Conservation (phyloP, 495 filamentous ascomycete species). For the Astrothelium macrocarpum region DNA sequence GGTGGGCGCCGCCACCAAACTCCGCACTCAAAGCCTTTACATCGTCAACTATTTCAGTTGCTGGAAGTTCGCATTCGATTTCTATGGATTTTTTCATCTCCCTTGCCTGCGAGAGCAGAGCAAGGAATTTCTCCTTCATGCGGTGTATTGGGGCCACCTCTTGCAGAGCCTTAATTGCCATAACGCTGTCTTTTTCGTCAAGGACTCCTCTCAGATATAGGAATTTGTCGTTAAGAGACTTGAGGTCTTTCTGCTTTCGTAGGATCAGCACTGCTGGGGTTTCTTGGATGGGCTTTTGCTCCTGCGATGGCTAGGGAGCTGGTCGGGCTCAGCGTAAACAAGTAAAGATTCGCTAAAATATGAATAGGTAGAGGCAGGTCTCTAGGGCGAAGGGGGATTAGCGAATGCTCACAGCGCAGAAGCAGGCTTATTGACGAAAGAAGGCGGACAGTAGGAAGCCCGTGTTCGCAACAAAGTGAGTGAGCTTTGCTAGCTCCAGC, state of each 20-base stretch:
- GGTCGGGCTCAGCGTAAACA: no score
- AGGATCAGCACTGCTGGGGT: no score
- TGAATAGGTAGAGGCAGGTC: no score
- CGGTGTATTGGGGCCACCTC: background rate
- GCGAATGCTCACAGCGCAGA: no score
- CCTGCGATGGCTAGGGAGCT: no score
- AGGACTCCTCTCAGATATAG: no score
- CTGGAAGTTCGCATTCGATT: conserved; percentile 70
- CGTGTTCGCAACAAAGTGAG: no score
- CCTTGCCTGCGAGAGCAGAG: conserved; percentile 55
- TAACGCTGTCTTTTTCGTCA: background rate
- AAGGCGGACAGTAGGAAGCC: background rate
- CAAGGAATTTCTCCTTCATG: conserved; percentile 35
- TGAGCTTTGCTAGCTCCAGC: background rate
- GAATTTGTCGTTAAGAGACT: no score
- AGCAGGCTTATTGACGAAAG: background rate
- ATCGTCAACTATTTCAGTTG: conserved; percentile 41
- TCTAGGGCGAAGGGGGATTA: no score
- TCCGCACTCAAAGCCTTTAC: conserved; percentile 36
- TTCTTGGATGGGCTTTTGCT: no score
- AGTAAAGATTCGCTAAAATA: no score
- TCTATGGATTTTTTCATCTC: conserved; percentile 52
- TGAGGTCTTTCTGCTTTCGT: no score
- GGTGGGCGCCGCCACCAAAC: conserved; percentile 11
- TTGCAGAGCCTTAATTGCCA: conserved; percentile 12